These are phyloP conservation scores for Kuraishia molischiana DNA, from an alignment of 805 yeast genomes.

Conservation along the genomic window DNA sequence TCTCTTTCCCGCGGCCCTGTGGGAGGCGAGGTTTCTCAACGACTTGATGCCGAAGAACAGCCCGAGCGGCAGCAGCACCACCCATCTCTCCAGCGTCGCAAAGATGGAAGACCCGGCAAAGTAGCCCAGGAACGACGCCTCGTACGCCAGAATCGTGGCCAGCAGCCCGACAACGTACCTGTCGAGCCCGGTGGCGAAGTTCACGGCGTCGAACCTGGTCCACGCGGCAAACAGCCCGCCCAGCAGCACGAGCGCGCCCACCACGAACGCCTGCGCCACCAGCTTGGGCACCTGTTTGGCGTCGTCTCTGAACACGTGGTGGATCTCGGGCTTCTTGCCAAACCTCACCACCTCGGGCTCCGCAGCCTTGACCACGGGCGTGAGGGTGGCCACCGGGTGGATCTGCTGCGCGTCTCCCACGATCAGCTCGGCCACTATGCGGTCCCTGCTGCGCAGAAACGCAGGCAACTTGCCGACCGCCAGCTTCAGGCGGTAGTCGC, in stretches of 20 bases:
- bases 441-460: not conserved
- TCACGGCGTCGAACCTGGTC: slow-evolving; percentile 25
- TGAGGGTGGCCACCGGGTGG: not conserved
- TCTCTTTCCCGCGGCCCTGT: slow-evolving; percentile 11
- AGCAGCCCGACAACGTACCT: slow-evolving; percentile 31
- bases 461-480: slow-evolving; percentile 1
- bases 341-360: slow-evolving; percentile 21
- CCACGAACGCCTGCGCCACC: slow-evolving; percentile 42
- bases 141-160: slow-evolving; percentile 36
- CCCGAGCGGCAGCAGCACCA: slow-evolving; percentile 41
- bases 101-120: slow-evolving; percentile 53
- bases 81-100: slow-evolving; percentile 37
- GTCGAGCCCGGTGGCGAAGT: slow-evolving; percentile 20
- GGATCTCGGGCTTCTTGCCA: slow-evolving; percentile 50
- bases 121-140: slow-evolving; percentile 45
- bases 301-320: slow-evolving; percentile 48
- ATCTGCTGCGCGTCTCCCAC: slow-evolving; percentile 1
- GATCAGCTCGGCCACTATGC: not conserved
- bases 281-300: slow-evolving; percentile 40
- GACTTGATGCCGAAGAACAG: slow-evolving; percentile 59
- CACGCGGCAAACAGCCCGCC: slow-evolving; percentile 34
- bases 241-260: slow-evolving; percentile 30
- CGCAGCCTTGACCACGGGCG: slow-evolving; percentile 2
- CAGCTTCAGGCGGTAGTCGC: not conserved
- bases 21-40: slow-evolving; percentile 28